Conservation (phyloP, 495 filamentous ascomycete genomes). For the Trichoderma asperelloides region DNA sequence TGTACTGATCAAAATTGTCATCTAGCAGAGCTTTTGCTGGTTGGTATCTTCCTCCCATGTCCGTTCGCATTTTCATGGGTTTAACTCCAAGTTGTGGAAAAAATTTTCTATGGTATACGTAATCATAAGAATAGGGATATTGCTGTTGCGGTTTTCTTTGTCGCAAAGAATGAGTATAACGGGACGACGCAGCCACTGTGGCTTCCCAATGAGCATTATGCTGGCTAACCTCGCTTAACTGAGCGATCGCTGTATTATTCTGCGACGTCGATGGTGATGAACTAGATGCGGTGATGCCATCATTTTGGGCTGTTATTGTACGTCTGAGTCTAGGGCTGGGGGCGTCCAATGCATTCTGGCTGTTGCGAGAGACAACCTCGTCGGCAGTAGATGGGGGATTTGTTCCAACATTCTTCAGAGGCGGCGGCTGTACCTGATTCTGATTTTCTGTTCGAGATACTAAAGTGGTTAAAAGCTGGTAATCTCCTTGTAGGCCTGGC, state of each 20-base stretch:
- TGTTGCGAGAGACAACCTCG: background rate
- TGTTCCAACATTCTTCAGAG: background rate
- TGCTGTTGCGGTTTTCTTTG: conserved; percentile 68
- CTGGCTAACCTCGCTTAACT: background rate
- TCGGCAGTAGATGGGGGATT: background rate
- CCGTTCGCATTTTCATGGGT: conserved; percentile 45
- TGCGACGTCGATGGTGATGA: background rate
- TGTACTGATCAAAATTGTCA: conserved; percentile 43
- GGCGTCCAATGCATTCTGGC: background rate
- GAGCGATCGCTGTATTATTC: background rate
- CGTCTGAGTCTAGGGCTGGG: background rate
- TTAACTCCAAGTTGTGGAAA: conserved; percentile 55
- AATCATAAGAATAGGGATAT: conserved; percentile 62
- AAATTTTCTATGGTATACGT: conserved; percentile 51
- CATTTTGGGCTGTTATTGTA: background rate
- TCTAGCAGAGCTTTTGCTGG: conserved; percentile 41
- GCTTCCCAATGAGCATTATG: conserved; percentile 15
- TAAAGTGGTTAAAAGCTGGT: conserved; percentile 11
- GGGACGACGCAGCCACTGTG: conserved; percentile 16
- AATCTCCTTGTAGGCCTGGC: conserved; percentile 13
- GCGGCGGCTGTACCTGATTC: background rate
- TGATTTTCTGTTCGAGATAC: background rate
- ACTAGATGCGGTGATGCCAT: background rate
- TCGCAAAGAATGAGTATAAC: conserved; percentile 42
- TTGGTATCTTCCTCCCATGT: conserved; percentile 16